Base-by-base conservation (phyloP, 2,329 filamentous ascomycete species). In the Clarireedia monteithiana region DNA sequence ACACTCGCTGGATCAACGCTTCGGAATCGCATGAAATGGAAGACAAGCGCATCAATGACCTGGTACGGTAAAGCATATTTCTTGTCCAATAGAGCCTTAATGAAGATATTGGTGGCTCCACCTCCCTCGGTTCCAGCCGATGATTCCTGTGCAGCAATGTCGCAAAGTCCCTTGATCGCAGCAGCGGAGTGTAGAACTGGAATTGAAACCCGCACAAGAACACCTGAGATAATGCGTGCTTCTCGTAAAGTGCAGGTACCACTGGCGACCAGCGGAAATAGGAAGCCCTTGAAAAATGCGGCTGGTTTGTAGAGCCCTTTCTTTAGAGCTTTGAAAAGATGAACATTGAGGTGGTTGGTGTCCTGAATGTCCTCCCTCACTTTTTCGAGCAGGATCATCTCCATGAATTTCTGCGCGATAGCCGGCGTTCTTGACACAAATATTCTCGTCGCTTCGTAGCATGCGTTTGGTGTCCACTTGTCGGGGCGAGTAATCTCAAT, bases 281-380 rank as follows among this genome's bases (percentile, higher is more conserved):
- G 77, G 64, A 99, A 84, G 4, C 91, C 94, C 71, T 96, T 96
- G 81, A 99, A 99, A 73, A 95, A 99, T 17, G 91, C 91, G 0
- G 89, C 86, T 6, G 94, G 94, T 71, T 96, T 95, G 77, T 96
- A 96, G 14, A 96, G 79, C 6, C 83, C 84, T 70, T 96, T 96
- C 74, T 96, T 96, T 56, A 99, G 77, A 0, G 90, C 83, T 66
- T 95, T 92, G 80, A 96, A 99, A 6, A 97, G 78, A 70, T 99
- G 94, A 0, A 96, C 86, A 67, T 96, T 96, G 57, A 99, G 79
- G 71, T 96, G 96, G 73, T 94, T 94, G 60, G 85, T 91, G 72
- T 99, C 91, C 68, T 86, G 85, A 59, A 99, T 97, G 66, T 97
- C 89, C 66, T 96, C 88, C 59, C 91, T 86, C n/a, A 97, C 91